A percentile compares a stretch with the other conserved stretches of the same genome.
Evolutionary conservation across 164 flowering plant genomes (phyloP).

Genomic region (Protea cynaroides): DNA sequence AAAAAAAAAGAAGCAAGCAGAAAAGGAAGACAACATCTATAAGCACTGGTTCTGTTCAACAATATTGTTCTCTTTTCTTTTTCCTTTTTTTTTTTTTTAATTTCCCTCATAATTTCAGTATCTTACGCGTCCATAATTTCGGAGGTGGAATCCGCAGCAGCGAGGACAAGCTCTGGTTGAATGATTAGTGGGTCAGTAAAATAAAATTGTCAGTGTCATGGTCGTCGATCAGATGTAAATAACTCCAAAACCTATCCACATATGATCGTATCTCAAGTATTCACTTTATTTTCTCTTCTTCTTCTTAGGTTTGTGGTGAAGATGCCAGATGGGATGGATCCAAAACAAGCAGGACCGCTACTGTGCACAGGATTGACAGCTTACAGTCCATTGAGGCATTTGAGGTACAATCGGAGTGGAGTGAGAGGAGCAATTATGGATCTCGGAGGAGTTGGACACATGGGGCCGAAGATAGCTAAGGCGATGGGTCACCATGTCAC

Average conservation of each 20-base stretch:
- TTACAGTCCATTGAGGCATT: constrained; percentile 46
- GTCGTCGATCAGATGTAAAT: constrained; percentile 80
- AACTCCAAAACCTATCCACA: too few relatives aligned
- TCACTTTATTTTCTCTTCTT: background rate
- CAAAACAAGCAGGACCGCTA: constrained; percentile 54
- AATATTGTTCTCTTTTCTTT: too few relatives aligned
- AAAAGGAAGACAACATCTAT: too few relatives aligned
- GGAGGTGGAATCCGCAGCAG: too few relatives aligned
- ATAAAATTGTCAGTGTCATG: too few relatives aligned
- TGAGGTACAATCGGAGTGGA: constrained; percentile 9
- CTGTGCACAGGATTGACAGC: constrained; percentile 56
- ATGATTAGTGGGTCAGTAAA: too few relatives aligned
- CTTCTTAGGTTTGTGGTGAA: constrained; percentile 40
- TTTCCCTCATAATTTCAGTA: too few relatives aligned
- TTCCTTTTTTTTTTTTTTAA: too few relatives aligned
- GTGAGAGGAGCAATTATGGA: constrained; percentile 42
- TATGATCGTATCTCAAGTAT: background rate
- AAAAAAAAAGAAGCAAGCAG: too few relatives aligned
- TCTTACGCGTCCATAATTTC: too few relatives aligned
- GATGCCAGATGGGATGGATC: constrained; percentile 39
- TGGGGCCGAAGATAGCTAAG: constrained; percentile 46
- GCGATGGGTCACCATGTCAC: constrained; percentile 65
- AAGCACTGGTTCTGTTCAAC: too few relatives aligned
- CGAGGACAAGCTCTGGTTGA: too few relatives aligned
- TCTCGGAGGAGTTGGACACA: constrained; percentile 52